Evolutionary conservation across 2,329 filamentous ascomycete genomes (phyloP).

Genomic region (Paramyrothecium roridum): DNA sequence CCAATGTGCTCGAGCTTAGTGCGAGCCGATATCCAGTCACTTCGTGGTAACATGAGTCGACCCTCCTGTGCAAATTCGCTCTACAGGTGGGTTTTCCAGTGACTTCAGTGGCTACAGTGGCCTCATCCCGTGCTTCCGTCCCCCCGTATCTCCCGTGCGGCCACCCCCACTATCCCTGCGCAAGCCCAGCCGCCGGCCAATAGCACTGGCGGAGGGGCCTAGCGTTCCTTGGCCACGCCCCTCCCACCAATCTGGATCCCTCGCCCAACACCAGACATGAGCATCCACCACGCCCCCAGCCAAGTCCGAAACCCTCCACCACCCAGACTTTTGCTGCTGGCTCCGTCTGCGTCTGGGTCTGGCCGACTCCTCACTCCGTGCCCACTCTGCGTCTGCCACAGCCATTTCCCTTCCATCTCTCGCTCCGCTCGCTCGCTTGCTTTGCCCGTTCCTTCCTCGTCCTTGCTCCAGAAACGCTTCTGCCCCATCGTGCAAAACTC

Average conservation of each 20-base stretch:
- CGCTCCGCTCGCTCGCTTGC: too few relatives aligned
- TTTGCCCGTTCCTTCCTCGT: too few relatives aligned
- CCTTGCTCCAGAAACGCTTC: background rate
- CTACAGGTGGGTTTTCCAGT: background rate
- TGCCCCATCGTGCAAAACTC: background rate
- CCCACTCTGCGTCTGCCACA: background rate
- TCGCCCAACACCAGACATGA: background rate
- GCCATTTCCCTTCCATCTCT: background rate
- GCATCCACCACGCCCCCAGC: background rate
- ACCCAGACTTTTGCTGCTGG: background rate
- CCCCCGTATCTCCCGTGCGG: background rate
- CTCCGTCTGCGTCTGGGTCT: background rate
- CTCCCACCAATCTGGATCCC: background rate
- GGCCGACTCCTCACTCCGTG: background rate
- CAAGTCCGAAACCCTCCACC: background rate
- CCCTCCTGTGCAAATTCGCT: background rate
- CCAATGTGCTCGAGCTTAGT: background rate
- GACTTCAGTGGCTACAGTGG: background rate
- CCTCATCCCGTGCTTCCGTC: background rate
- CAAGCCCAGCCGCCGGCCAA: background rate
- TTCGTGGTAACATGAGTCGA: background rate
- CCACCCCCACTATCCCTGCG: background rate
- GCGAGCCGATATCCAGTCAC: too few relatives aligned
- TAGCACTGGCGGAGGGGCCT: background rate
- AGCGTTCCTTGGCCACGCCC: background rate